Base-by-base conservation (phyloP, 441 rosid genomes). In the Arabidopsis hybrid region DNA sequence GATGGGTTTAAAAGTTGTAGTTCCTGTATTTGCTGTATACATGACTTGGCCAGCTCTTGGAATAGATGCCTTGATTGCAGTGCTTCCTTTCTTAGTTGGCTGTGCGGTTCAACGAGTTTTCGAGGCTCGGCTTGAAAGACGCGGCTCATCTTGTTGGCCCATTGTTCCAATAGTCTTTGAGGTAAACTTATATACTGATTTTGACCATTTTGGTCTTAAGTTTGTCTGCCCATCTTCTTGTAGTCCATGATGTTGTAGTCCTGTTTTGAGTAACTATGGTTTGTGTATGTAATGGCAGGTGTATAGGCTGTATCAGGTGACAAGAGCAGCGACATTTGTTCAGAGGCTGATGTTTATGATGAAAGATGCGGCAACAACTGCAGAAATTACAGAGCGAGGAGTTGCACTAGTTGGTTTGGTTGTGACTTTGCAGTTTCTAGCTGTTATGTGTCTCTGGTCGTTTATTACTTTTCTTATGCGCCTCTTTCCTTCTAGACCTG, bases 401-500 rank as follows among this genome's bases (percentile, higher is more conserved):
- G 78, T 80, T 56, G 93, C 92, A 1, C 79, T 89, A 1, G 78
- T 91, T 69, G 87, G 88, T 51, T 83, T 90, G 91, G 77, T 90
- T 4, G 88, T 83, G 67, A 83, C 85, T 51, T 83, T 91, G 82
- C 98, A 89, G 71, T 47, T 84, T 61, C 86, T 90, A 50, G 97
- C 91, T 8, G 78, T 94, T 67, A 26, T 88, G 63, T 90, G 96
- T 85, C 95, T 94, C 35, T 94, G 97, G 98, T 89, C 96, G 26
- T 73, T 91, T 65, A 50, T 89, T 46, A 90, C 98, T 13, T 88
- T 91, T 72, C 91, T 91, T 51, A 67, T 85, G 80, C 86, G 97
- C 78, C 91, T 93, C 18, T 91, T 93, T 46, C 98, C 97, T 75
- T 91, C 95, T 13, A 90, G 93, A 81, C 93, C 96, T 31, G 95